A percentile compares a stretch with the other conserved stretches of the same genome.
phyloP scores from a whole-genome alignment of 1,284 basidiomycete species.

The Ustilago tritici region DNA sequence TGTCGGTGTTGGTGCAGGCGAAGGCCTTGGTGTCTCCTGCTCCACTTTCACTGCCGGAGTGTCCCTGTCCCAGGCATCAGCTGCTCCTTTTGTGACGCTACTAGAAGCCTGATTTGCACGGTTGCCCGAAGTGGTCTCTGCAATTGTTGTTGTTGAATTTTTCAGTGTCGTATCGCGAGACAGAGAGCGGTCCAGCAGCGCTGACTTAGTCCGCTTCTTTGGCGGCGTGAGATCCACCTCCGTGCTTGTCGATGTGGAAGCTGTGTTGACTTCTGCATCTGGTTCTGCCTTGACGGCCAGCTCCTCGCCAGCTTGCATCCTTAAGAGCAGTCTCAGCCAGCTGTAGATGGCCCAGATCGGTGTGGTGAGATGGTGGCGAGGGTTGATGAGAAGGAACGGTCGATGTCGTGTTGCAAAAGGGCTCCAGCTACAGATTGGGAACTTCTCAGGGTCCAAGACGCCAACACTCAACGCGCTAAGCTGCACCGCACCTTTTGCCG shows the following conservation, averaged over 20 bases:
- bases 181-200: constrained; percentile 1
- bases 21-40: background rate
- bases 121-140: background rate
- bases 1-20: background rate
- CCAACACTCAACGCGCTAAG: constrained; percentile 17
- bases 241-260: constrained; percentile 9
- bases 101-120: background rate
- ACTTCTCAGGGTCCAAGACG: constrained; percentile 38
- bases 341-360: background rate
- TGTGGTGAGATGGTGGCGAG: background rate
- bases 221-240: constrained; percentile 28
- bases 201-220: constrained; percentile 32
- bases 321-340: background rate
- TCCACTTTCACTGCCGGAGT: constrained; percentile 1
- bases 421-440: background rate
- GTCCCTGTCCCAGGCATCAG: background rate
- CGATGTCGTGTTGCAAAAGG: constrained; percentile 13
- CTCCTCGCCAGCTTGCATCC: constrained; percentile 1
- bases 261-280: background rate
- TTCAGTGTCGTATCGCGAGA: constrained; percentile 5
- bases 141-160: background rate
- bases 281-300: background rate
- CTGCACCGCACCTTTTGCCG: constrained; percentile 9
- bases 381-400: background rate
- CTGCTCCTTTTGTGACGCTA: background rate